These are phyloP conservation scores for Stemphylium beticola DNA, from an alignment of 2,329 filamentous ascomycete species.

Conservation along the genomic window DNA sequence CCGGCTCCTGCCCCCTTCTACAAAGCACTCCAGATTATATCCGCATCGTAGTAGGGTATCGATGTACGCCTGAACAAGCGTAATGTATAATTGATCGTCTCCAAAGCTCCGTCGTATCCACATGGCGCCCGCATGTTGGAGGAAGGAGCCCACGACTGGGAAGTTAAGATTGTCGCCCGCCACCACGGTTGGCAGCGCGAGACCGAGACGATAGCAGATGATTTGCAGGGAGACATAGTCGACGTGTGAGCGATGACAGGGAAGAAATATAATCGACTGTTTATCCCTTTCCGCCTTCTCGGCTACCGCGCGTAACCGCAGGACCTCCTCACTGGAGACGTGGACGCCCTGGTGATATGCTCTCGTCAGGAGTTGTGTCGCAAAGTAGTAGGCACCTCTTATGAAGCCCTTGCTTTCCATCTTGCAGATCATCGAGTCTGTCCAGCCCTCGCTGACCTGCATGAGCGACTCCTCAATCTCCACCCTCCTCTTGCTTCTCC, in stretches of 20 bases:
- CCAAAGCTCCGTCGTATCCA: slow-evolving; percentile 94
- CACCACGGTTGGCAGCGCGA: slow-evolving; percentile 88
- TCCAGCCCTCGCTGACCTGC: slow-evolving; percentile 84
- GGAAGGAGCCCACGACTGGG: slow-evolving; percentile 83
- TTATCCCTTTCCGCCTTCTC: slow-evolving; percentile 83
- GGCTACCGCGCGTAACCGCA: slow-evolving; percentile 81
- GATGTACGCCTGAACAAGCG: slow-evolving; percentile 94
- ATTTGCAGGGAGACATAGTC: slow-evolving; percentile 95
- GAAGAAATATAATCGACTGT: slow-evolving; percentile 94
- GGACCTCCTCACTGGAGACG: slow-evolving; percentile 91
- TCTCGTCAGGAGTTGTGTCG: slow-evolving; percentile 84
- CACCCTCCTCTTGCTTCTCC: slow-evolving; percentile 65
- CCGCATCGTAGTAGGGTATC: slow-evolving; percentile 89
- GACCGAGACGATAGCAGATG: slow-evolving; percentile 91
- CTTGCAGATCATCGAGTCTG: slow-evolving; percentile 98
- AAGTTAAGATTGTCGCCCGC: slow-evolving; percentile 97
- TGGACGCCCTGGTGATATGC: slow-evolving; percentile 98
- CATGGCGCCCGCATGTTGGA: slow-evolving; percentile 96
- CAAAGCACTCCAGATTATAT: slow-evolving; percentile 96
- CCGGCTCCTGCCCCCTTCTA: slow-evolving; percentile 92
- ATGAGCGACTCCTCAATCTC: slow-evolving; percentile 76
- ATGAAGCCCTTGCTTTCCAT: slow-evolving; percentile 96
- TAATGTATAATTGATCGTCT: slow-evolving; percentile 86
- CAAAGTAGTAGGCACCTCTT: slow-evolving; percentile 85
- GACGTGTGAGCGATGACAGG: slow-evolving; percentile 92